These are phyloP conservation scores for Apophysomyces trapeziformis DNA, from an alignment of 371 early-diverging fungal species.

Conservation along the genomic window DNA sequence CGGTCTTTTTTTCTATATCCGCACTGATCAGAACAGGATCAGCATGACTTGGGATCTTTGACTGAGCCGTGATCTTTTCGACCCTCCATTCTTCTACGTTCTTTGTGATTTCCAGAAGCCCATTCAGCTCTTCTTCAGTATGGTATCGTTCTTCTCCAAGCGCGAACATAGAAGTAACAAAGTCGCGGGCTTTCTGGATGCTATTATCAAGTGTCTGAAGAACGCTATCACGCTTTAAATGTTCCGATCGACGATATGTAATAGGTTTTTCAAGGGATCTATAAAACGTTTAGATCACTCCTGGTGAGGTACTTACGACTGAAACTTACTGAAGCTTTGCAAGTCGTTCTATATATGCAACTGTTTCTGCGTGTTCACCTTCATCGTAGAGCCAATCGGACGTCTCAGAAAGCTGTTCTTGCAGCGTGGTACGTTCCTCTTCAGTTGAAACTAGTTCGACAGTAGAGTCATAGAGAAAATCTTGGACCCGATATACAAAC, in stretches of 20 bases:
- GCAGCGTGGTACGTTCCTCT: slow-evolving; percentile 72
- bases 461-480: slow-evolving; percentile 78
- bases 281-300: slow-evolving; percentile 19
- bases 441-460: slow-evolving; percentile 70
- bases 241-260: slow-evolving; percentile 65
- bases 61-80: slow-evolving; percentile 65
- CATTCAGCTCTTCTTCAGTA: slow-evolving; percentile 65
- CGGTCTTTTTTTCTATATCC: slow-evolving; percentile 53
- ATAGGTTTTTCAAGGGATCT: slow-evolving; percentile 71
- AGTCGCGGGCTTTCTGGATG: slow-evolving; percentile 47
- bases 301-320: not conserved
- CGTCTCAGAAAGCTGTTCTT: slow-evolving; percentile 57
- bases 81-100: slow-evolving; percentile 66
- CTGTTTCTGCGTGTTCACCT: slow-evolving; percentile 68
- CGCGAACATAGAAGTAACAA: slow-evolving; percentile 43
- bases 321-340: slow-evolving; percentile 51
- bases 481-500: slow-evolving; percentile 85
- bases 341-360: slow-evolving; percentile 51
- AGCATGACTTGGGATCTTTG: slow-evolving; percentile 55
- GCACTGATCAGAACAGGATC: slow-evolving; percentile 67
- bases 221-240: slow-evolving; percentile 63
- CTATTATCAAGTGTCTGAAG: slow-evolving; percentile 50
- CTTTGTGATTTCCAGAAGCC: slow-evolving; percentile 47
- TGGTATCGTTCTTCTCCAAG: slow-evolving; percentile 59
- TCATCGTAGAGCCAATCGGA: slow-evolving; percentile 91